Base-by-base conservation (phyloP, 805 yeast species). In the Metschnikowia dekortorum region DNA sequence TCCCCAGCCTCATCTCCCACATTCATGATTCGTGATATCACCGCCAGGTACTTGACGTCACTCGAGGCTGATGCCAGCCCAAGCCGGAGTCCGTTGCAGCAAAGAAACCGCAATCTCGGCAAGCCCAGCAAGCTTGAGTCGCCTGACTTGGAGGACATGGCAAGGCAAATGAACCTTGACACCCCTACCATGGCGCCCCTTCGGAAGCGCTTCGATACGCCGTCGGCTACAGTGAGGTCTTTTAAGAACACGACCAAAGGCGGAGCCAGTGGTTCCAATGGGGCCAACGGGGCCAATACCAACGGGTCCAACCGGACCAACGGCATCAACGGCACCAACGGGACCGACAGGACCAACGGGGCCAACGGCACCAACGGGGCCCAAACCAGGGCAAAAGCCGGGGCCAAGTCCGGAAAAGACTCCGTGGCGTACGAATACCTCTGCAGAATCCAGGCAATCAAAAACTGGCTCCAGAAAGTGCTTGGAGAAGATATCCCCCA, bases 371-470 rank as follows among this genome's bases (percentile, higher is more conserved):
- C 18, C 18, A 40, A 44, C 38, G 36, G 45, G 18, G 0, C 5
- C 29, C 13, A 33, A 34, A 8, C 28, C 16, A 28, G 49, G 39
- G 6, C 39, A 6, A 22, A 22, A 22, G 22, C 22, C 22, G 22
- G 22, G 37, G 41, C 16, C 31, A 38, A 9, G 31, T 37, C 36
- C 10, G 51, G 8, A 6, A 39, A 39, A 39, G 66, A 64, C 46
- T 64, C 74, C 4, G 70, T 69, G 1, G 77, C 76, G 0, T 87
- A 88, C 62, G 94, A 87, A 63, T 88, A 88, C 59, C 71, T 89
- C 40, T 88, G 96, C 65, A 81, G 92, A 53, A 83, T 88, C 9
- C 82, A 79, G 35, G 94, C 89, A 61, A 88, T 90, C n/a, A 87
- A 85, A 61, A 75, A 75, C 50, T 89, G 96, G 96, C 78, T 89